phyloP scores from a whole-genome alignment of 768 basidiomycete genomes.

The Mycena venus region DNA sequence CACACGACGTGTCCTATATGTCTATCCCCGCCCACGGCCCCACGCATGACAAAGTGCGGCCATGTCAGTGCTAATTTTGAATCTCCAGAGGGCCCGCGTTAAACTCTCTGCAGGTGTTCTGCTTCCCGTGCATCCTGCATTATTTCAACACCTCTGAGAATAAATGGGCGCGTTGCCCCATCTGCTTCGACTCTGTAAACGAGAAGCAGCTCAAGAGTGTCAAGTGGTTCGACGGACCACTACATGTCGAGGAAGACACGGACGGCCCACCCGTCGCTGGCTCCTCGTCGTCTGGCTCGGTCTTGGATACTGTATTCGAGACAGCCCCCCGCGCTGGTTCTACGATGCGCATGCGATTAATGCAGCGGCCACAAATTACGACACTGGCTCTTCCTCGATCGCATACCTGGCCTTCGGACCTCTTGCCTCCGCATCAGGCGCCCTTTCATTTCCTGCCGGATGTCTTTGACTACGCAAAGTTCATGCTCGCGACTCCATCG shows the following conservation, averaged over 20 bases:
- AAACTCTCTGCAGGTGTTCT: slow-evolving; percentile 77
- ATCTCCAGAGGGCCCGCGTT: slow-evolving; percentile 25
- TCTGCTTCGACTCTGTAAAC: slow-evolving; percentile 95
- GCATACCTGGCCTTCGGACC: slow-evolving; percentile 92
- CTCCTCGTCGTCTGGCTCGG: slow-evolving; percentile 56
- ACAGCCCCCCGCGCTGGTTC: slow-evolving; percentile 66
- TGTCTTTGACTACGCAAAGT: slow-evolving; percentile 87
- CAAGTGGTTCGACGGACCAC: slow-evolving; percentile 83
- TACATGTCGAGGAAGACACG: slow-evolving; percentile 46
- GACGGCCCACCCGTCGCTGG: slow-evolving; percentile 44
- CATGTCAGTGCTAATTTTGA: slow-evolving; percentile 80
- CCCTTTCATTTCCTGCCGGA: slow-evolving; percentile 98
- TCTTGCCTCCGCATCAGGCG: slow-evolving; percentile 90
- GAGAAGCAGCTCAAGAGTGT: slow-evolving; percentile 93
- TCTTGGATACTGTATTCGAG: slow-evolving; percentile 46
- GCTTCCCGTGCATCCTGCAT: slow-evolving; percentile 94
- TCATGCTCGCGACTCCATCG: slow-evolving; percentile 95
- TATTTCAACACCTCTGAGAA: slow-evolving; percentile 88
- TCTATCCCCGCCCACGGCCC: slow-evolving; percentile 89
- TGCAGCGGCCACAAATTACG: slow-evolving; percentile 94
- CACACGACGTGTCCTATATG: slow-evolving; percentile 94
- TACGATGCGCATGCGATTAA: slow-evolving; percentile 85
- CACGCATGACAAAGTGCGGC: slow-evolving; percentile 96
- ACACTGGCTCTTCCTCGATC: slow-evolving; percentile 96
- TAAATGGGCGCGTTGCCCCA: slow-evolving; percentile 95